phyloP scores from a whole-genome alignment of 345 rosid species.

The Pistacia integerrima region DNA sequence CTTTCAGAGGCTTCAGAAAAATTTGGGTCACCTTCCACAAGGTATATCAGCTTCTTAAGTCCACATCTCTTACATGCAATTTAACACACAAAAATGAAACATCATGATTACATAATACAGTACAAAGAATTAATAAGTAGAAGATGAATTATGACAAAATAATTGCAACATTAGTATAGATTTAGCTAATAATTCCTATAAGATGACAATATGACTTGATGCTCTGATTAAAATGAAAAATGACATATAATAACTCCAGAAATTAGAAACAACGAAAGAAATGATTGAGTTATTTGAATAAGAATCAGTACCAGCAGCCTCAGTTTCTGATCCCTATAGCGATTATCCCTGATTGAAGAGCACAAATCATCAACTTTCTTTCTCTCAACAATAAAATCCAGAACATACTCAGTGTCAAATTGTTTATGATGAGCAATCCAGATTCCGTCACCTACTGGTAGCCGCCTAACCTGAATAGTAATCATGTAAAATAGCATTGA shows the following conservation, averaged over 20 bases:
- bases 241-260: neutral
- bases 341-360: slow-evolving; percentile 80
- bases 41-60: slow-evolving; percentile 80
- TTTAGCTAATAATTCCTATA: neutral
- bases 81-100: neutral
- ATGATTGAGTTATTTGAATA: neutral
- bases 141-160: slow-evolving; percentile 2
- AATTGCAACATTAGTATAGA: neutral
- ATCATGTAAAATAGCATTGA: slow-evolving; percentile 7
- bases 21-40: slow-evolving; percentile 92
- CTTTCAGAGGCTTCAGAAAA: slow-evolving; percentile 82
- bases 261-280: neutral
- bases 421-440: slow-evolving; percentile 90
- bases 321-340: slow-evolving; percentile 88
- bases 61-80: slow-evolving; percentile 66
- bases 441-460: slow-evolving; percentile 89
- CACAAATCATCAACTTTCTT: slow-evolving; percentile 83
- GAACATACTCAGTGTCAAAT: slow-evolving; percentile 65
- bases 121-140: slow-evolving; percentile 3
- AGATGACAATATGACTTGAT: too few relatives aligned
- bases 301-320: slow-evolving; percentile 66
- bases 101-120: slow-evolving; percentile 7
- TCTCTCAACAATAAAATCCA: slow-evolving; percentile 94
- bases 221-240: too few relatives aligned
- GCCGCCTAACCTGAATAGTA: slow-evolving; percentile 65